Conservation (phyloP, 352 stramenopile genomes). For the Phytopythium montanum region DNA sequence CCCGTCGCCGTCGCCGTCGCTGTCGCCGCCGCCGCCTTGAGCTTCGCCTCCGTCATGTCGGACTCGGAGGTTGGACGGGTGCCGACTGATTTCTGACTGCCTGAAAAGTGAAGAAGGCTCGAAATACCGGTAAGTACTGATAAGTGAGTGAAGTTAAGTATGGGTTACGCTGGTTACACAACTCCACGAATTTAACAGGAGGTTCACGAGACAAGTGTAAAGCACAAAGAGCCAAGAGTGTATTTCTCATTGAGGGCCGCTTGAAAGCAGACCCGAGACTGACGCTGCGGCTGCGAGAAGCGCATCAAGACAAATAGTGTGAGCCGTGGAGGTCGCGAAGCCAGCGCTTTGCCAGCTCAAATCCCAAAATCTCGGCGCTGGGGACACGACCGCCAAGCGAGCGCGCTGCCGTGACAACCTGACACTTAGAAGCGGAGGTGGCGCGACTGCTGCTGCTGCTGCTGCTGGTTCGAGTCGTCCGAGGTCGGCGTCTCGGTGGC, state of each 20-base stretch:
- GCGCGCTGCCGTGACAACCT: neutral
- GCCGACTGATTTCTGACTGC: too few relatives aligned
- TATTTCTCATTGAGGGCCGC: neutral
- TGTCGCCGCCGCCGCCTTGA: neutral
- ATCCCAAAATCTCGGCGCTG: neutral
- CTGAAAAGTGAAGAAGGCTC: too few relatives aligned
- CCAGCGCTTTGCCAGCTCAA: neutral
- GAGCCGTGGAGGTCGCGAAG: neutral
- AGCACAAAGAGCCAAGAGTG: neutral
- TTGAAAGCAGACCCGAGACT: neutral
- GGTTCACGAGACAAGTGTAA: too few relatives aligned
- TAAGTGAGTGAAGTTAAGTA: too few relatives aligned
- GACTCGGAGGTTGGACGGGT: too few relatives aligned
- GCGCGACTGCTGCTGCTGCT: constrained; percentile 5
- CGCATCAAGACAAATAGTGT: neutral
- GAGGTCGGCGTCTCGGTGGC: neutral
- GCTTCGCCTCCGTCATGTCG: neutral
- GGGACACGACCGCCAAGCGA: neutral
- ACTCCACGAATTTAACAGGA: too few relatives aligned
- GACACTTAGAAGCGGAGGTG: constrained; percentile 10
- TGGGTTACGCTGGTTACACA: too few relatives aligned
- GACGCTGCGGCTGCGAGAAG: neutral
- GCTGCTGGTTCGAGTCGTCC: constrained; percentile 4
- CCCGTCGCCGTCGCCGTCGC: constrained; percentile 3
- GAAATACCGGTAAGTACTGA: too few relatives aligned